Evolutionary conservation across 2,329 filamentous ascomycete species (phyloP), one percentile per base, ranked within the genome.

Genomic region (Cadophora sp.): DNA sequence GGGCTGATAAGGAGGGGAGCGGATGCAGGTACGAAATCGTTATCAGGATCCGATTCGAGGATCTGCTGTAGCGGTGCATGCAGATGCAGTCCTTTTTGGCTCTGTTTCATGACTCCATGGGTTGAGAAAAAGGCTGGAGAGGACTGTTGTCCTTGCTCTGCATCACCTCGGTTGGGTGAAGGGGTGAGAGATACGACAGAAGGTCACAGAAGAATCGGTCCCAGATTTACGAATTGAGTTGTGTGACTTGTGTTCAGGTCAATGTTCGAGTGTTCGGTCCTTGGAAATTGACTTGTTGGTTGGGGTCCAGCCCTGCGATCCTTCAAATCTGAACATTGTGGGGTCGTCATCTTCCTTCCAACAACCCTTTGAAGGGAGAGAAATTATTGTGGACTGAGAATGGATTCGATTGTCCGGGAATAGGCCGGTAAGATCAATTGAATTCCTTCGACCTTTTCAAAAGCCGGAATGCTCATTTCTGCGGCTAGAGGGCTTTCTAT

Each of bases 21-120:
- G 29, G 5, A 68, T 68, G 66, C 66, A 68, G 61, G 66, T 55
- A 64, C 66, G 40, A 55, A 64, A 37, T 40, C 29, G 7, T 46
- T 61, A 31, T 37, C 53, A 5, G 8, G n/a, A 60, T 68, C 66
- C 61, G 66, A 68, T 68, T 68, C 61, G 66, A 60, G 7, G 48
- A 27, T 46, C 11, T 3, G 3, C 1, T 43, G 40, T 16, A 43
- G 40, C 40, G 12, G 11, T 43, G 40, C 19, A 5, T 56, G 53
- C 27, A 37, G 16, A 43, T 26, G 43, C 37, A 26, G 16, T 26
- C 51, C 58, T 66, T 63, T 48, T 60, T 31, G 37, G 63, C 51
- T 56, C 34, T 24, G 67, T 68, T 66, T 68, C 67, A 66, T 37
- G 34, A 26, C 16, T n/a, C 24, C 53, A 24, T 37, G 53, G 53